phyloP scores from a whole-genome alignment of 768 basidiomycete genomes.

The Podaxis sp. region DNA sequence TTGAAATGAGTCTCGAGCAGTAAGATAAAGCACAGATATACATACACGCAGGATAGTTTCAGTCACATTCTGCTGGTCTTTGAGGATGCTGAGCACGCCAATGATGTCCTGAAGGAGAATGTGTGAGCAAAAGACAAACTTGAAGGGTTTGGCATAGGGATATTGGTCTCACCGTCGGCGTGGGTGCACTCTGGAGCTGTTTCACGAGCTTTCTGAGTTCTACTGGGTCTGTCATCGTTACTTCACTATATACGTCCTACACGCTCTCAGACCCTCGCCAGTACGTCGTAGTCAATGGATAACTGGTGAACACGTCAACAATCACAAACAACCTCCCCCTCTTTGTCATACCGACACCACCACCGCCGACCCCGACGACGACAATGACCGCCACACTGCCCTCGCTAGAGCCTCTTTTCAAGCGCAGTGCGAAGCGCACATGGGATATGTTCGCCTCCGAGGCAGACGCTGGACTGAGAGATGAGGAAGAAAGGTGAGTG shows the following conservation, averaged over 20 bases:
- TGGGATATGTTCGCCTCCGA: constrained; percentile 66
- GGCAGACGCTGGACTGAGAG: constrained; percentile 55
- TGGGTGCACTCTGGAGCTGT: constrained; percentile 65
- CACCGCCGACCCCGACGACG: constrained; percentile 6
- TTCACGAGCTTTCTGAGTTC: constrained; percentile 83
- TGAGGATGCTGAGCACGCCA: constrained; percentile 58
- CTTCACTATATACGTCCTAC: constrained; percentile 13
- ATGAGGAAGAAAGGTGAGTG: constrained; percentile 71
- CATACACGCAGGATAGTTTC: constrained; percentile 74
- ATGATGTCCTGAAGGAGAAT: constrained; percentile 53
- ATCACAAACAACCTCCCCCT: constrained; percentile 5
- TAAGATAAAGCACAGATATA: constrained; percentile 29
- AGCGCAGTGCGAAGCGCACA: constrained; percentile 67
- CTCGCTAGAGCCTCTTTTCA: constrained; percentile 64
- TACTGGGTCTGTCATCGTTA: constrained; percentile 28
- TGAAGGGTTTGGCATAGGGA: constrained; percentile 36
- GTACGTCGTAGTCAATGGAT: constrained; percentile 9
- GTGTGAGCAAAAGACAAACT: constrained; percentile 28
- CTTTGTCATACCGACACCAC: constrained; percentile 11
- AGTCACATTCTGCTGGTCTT: constrained; percentile 65
- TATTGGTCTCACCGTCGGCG: constrained; percentile 49
- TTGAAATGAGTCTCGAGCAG: constrained; percentile 13
- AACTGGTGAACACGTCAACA: constrained; percentile 11
- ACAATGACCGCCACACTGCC: constrained; percentile 53
- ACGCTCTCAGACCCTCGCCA: constrained; percentile 8